A percentile compares a stretch with the other conserved stretches of the same genome.
Conservation (phyloP, 2,329 filamentous ascomycete species). For the Alternaria sp. region DNA sequence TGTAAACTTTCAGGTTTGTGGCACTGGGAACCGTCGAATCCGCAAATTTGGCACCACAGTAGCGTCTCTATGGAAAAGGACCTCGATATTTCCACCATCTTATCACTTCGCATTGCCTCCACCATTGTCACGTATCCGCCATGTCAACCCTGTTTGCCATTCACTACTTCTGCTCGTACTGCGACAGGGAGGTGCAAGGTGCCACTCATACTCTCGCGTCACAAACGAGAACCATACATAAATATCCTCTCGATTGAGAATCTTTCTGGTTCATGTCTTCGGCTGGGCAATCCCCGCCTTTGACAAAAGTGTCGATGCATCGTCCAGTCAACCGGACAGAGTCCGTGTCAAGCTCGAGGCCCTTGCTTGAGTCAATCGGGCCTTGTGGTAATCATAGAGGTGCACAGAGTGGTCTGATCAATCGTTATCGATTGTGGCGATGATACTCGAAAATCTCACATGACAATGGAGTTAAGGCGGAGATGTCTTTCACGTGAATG, state of each 20-base stretch:
- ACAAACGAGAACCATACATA: neutral
- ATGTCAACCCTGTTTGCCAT: neutral
- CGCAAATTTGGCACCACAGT: too few species aligned
- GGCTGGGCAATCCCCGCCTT: neutral
- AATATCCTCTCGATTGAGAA: neutral
- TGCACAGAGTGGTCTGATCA: conserved; percentile 5
- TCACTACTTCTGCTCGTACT: neutral
- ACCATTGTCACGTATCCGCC: neutral
- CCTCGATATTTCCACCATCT: neutral
- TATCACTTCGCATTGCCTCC: too few species aligned
- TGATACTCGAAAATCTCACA: conserved; percentile 25
- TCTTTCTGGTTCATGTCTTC: neutral
- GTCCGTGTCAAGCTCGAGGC: neutral
- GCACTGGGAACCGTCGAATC: neutral
- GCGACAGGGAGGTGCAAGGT: neutral
- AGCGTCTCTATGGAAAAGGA: too few species aligned
- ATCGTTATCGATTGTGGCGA: conserved; percentile 31
- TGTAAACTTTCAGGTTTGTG: neutral
- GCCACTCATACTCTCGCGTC: too few species aligned
- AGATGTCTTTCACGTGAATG: conserved; percentile 29
- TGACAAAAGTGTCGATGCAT: neutral
- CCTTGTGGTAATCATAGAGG: conserved; percentile 26
- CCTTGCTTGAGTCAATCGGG: conserved; percentile 9
- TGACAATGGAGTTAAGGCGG: conserved; percentile 40
- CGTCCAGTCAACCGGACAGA: neutral